Conservation (phyloP, 345 rosid genomes). For the Excoecaria agallocha region DNA sequence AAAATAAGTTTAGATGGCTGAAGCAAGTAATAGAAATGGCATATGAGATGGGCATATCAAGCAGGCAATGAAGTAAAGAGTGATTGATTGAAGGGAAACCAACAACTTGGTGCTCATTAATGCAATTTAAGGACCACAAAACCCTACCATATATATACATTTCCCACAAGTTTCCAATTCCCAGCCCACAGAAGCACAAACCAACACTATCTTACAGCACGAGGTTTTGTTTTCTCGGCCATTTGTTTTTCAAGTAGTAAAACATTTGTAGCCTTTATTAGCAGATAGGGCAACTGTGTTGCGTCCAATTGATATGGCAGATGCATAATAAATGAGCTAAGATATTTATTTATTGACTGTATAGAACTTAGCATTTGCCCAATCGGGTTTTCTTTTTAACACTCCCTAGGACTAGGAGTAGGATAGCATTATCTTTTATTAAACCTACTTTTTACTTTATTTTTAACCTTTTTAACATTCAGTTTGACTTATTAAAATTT, state of each 20-base stretch:
- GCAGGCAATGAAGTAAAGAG: background rate
- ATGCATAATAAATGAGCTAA: background rate
- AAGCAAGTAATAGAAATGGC: background rate
- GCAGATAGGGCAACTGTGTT: background rate
- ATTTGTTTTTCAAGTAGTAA: background rate
- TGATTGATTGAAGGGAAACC: background rate
- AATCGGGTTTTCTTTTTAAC: background rate
- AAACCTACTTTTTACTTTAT: background rate
- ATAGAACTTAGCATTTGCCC: no score
- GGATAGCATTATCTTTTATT: background rate
- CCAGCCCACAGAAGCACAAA: slow-evolving; percentile 33
- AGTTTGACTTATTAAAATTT: no score
- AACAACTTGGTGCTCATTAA: background rate
- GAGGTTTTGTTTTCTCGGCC: slow-evolving; percentile 25
- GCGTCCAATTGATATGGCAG: background rate
- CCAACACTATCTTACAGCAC: slow-evolving; percentile 21
- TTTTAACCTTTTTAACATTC: background rate
- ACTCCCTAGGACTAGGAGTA: background rate
- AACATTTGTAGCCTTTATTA: slow-evolving; percentile 4
- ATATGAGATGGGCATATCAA: background rate
- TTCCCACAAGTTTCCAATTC: background rate
- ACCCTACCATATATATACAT: background rate
- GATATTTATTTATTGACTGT: background rate
- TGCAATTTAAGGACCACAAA: slow-evolving; percentile 4
- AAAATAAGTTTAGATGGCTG: no score